A percentile compares a stretch with the other conserved stretches of the same genome.
Conservation (phyloP, 257 asterid genomes). For the Solanum medicagineum region DNA sequence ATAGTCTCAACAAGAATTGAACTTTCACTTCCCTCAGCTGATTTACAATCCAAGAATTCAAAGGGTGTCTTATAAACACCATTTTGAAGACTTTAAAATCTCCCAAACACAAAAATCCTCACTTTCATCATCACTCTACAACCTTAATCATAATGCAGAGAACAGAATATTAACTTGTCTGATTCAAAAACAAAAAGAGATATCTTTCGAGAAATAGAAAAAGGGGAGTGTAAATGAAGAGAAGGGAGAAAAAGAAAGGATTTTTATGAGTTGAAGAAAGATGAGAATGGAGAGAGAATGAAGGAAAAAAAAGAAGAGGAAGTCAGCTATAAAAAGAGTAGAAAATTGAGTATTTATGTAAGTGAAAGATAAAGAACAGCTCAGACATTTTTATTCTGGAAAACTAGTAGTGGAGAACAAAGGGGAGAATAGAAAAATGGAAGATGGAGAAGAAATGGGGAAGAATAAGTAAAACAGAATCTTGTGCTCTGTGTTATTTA, state of each 20-base stretch:
- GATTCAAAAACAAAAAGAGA: neutral
- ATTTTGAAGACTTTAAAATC: constrained; percentile 33
- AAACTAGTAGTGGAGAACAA: neutral
- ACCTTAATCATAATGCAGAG: neutral
- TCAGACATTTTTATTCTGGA: constrained; percentile 28
- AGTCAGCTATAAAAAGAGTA: constrained; percentile 19
- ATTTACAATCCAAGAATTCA: neutral
- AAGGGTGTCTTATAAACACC: constrained; percentile 12
- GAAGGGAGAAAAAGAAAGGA: constrained; percentile 21
- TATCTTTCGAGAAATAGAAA: neutral
- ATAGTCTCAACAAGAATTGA: neutral
- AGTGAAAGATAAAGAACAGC: constrained; percentile 17
- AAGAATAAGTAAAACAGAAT: constrained; percentile 18
- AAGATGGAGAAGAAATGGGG: constrained; percentile 27
- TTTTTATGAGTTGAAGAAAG: constrained; percentile 37
- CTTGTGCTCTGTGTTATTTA: neutral
- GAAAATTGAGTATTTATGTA: constrained; percentile 15
- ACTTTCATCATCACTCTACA: constrained; percentile 1
- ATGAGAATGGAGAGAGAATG: constrained; percentile 44
- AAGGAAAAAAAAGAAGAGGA: constrained; percentile 7
- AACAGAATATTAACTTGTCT: neutral
- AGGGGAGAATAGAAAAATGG: neutral
- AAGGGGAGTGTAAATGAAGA: neutral
- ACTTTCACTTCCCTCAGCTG: neutral
- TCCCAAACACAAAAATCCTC: constrained; percentile 6